Conservation (phyloP, 2,329 filamentous ascomycete genomes). For the Botrytis galanthina region DNA sequence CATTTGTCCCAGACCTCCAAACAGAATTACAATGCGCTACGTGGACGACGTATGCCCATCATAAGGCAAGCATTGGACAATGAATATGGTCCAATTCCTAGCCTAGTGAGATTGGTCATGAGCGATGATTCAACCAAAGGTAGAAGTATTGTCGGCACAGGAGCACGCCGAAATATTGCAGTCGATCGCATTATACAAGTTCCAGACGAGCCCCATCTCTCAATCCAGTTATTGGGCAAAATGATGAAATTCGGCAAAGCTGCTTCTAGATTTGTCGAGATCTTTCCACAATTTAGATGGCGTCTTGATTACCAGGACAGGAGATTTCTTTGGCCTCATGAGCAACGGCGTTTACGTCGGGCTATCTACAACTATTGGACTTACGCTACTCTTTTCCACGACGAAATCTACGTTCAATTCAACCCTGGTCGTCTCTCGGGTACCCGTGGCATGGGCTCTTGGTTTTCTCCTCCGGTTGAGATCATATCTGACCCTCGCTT, state of each 20-base stretch:
- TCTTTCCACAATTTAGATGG: conserved; percentile 38
- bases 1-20: conserved; percentile 35
- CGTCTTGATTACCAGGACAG: conserved; percentile 35
- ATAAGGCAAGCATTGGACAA: conserved; percentile 33
- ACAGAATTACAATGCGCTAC: conserved; percentile 32
- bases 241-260: conserved; percentile 36
- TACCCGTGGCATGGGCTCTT: background rate
- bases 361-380: conserved; percentile 39
- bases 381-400: conserved; percentile 37
- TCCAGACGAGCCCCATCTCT: conserved; percentile 29
- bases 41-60: conserved; percentile 32
- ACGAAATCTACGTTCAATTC: conserved; percentile 34
- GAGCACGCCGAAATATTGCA: conserved; percentile 32
- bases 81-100: conserved; percentile 34
- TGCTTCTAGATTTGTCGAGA: conserved; percentile 36
- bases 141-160: conserved; percentile 34
- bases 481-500: conserved; percentile 32
- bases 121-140: conserved; percentile 32
- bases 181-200: conserved; percentile 32
- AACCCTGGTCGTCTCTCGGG: conserved; percentile 22
- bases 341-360: conserved; percentile 32
- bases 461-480: conserved; percentile 25
- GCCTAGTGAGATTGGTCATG: conserved; percentile 34
- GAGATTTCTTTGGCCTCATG: conserved; percentile 32
- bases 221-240: conserved; percentile 35